phyloP scores from a whole-genome alignment of 495 filamentous ascomycete genomes.

The Trichoderma asperelloides region DNA sequence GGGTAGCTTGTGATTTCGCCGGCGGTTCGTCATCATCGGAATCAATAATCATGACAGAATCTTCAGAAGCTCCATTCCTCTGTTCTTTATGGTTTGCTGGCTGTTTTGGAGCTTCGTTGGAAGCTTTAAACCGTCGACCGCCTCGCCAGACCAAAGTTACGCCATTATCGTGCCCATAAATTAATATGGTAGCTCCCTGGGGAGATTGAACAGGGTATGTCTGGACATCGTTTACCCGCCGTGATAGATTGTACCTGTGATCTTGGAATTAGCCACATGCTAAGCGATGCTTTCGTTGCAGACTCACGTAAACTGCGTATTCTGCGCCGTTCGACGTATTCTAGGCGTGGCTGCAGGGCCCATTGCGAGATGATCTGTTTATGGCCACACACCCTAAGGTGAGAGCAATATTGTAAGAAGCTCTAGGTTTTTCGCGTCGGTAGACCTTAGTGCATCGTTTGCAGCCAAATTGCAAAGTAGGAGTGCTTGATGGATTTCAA shows the following conservation, averaged over 20 bases:
- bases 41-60: constrained; percentile 68
- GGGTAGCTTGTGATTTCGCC: constrained; percentile 14
- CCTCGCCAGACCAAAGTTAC: constrained; percentile 74
- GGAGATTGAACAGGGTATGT: constrained; percentile 68
- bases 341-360: constrained; percentile 15
- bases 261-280: background rate
- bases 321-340: constrained; percentile 28
- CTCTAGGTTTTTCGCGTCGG: background rate
- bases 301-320: constrained; percentile 21
- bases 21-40: constrained; percentile 60
- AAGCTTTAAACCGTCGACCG: constrained; percentile 52
- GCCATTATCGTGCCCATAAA: constrained; percentile 77
- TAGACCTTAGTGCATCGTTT: background rate
- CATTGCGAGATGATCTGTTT: background rate
- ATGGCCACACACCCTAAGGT: background rate
- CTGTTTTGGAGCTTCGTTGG: constrained; percentile 22
- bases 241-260: constrained; percentile 62
- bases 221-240: constrained; percentile 63
- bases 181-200: constrained; percentile 74
- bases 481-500: background rate
- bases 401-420: background rate
- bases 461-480: background rate
- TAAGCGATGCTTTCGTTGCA: background rate
- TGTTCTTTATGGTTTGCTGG: constrained; percentile 25
- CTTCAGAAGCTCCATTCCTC: constrained; percentile 36